Percentiles rank a stretch among this genome's conserved stretches.
Conservation (phyloP, 805 yeast species). For the Starmerella bombi region DNA sequence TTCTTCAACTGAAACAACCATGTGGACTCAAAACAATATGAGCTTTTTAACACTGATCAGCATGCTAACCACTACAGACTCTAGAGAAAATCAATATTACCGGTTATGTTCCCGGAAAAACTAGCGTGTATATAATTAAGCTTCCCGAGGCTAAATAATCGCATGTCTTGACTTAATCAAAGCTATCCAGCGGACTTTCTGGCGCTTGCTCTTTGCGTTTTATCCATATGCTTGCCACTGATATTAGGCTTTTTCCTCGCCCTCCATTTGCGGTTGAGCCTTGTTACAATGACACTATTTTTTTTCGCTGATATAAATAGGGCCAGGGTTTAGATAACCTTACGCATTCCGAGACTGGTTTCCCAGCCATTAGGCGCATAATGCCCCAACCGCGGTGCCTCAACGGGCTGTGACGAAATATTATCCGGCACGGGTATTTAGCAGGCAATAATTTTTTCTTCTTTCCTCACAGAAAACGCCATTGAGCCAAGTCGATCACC, state of each 20-base stretch:
- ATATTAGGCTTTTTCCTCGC: too few species aligned
- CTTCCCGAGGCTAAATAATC: neutral
- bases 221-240: too few species aligned
- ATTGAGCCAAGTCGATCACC: neutral
- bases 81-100: neutral
- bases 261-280: too few species aligned
- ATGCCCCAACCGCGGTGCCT: neutral
- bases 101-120: neutral
- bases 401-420: neutral
- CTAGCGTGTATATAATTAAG: neutral
- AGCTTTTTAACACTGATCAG: constrained; percentile 36
- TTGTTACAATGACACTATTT: too few species aligned
- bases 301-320: too few species aligned
- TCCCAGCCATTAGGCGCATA: too few species aligned
- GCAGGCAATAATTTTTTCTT: neutral
- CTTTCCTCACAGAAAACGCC: neutral
- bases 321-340: too few species aligned
- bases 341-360: too few species aligned
- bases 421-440: neutral
- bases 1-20: constrained; percentile 31
- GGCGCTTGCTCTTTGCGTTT: too few species aligned
- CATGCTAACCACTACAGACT: constrained; percentile 17
- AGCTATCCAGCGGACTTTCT: too few species aligned
- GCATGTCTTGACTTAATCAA: too few species aligned
- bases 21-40: constrained; percentile 26